Evolutionary conservation across 169 alveolate species (phyloP).

Genomic region (Plasmodium gonderi): DNA sequence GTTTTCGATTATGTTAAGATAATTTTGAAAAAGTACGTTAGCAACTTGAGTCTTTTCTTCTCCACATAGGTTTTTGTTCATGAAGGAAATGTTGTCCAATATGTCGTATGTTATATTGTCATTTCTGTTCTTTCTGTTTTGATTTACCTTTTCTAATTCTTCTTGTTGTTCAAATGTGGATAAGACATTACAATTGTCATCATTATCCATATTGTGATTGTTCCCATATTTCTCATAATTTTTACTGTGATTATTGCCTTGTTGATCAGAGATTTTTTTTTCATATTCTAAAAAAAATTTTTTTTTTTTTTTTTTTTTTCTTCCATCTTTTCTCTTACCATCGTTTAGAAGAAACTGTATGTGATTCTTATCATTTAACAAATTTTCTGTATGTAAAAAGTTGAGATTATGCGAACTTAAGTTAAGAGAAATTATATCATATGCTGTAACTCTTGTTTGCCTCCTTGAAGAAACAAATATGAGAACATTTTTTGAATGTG

Average conservation of each 20-base stretch:
- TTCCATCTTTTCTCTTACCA: not conserved
- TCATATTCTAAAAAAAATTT: not conserved
- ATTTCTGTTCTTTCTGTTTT: not conserved
- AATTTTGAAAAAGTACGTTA: conserved; percentile 25
- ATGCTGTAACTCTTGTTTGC: conserved; percentile 98
- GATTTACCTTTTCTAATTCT: not conserved
- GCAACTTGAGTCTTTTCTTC: conserved; percentile 26
- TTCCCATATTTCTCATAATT: too few species aligned
- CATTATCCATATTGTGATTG: not conserved
- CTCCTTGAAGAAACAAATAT: conserved; percentile 98
- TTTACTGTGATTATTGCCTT: not conserved
- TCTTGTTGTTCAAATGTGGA: too few species aligned
- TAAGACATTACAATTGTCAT: too few species aligned
- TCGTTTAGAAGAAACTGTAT: conserved; percentile 52
- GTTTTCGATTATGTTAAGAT: conserved; percentile 83
- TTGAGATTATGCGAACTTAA: conserved; percentile 39
- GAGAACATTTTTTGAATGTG: conserved; percentile 94
- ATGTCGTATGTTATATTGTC: not conserved
- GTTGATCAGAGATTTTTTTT: not conserved
- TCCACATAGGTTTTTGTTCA: conserved; percentile 17
- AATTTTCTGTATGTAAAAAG: conserved; percentile 53
- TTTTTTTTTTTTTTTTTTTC: conserved; percentile 2
- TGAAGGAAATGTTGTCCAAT: not conserved
- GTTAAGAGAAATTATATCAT: conserved; percentile 79
- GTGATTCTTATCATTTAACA: conserved; percentile 69